Evolutionary conservation across 371 early-diverging fungal species (phyloP), one percentile per base, ranked within the genome.

Genomic region (Mucor irregularis): DNA sequence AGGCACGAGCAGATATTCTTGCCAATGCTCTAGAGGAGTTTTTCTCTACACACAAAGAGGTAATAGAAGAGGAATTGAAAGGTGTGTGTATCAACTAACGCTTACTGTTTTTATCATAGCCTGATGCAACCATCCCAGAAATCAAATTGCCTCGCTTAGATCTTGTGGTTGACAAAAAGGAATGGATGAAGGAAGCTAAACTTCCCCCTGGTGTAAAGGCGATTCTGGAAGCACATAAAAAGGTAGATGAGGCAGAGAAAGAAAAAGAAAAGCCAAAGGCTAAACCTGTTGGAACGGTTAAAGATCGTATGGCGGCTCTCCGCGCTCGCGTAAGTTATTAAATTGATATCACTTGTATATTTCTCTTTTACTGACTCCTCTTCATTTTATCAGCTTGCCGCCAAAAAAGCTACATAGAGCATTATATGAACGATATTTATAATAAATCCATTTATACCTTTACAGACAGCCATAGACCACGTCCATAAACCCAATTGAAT

Each of bases 281-380:
- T 24, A 55, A 49, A 14, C 69, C 56, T 24, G 56, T 46, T 35
- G 75, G 75, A 4, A 64, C 54, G 28, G 69, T 69, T 11, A 67
- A 68, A 22, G 71, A 74, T 17, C 56, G 75, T 38, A 61, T 66
- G 31, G 61, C 62, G 26, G 75, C 75, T 14, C 64, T 74, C 26
- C 52, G 64, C 37, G 75, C 69, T 28, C 50, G 75, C 14, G 74
- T 74, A 68, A 68, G 69, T 64, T 10, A 11, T 35, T 13, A n/a
- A n/a, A n/a, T n/a, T n/a, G n/a, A n/a, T n/a, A n/a, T n/a, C n/a
- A n/a, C n/a, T n/a, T n/a, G n/a, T n/a, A n/a, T n/a, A n/a, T n/a
- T n/a, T n/a, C n/a, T n/a, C n/a, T n/a, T n/a, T n/a, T n/a, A n/a
- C n/a, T n/a, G n/a, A n/a, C n/a, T n/a, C n/a, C n/a, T n/a, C n/a